Conservation (phyloP, 2,329 filamentous ascomycete genomes). For the Microdochium nivale region DNA sequence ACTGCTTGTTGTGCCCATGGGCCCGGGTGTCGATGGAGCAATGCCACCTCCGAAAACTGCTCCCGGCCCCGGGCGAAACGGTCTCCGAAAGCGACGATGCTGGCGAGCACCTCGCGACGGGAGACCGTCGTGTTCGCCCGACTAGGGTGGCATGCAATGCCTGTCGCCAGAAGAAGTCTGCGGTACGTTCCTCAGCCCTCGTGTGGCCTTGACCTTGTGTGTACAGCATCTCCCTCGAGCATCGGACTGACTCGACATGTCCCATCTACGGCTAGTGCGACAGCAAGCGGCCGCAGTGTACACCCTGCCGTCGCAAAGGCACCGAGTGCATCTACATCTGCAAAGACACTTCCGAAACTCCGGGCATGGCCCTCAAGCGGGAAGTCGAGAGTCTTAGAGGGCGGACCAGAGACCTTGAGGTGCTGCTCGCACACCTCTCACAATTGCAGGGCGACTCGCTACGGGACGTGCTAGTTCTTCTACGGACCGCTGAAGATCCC, state of each 20-base stretch:
- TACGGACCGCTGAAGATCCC: neutral
- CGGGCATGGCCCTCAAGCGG: neutral
- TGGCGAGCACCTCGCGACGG: neutral
- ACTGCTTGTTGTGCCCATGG: neutral
- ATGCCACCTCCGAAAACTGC: neutral
- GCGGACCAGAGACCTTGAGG: neutral
- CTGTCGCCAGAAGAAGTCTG: neutral
- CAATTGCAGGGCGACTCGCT: neutral
- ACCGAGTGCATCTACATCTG: neutral
- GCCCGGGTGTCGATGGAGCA: neutral
- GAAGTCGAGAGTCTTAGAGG: neutral
- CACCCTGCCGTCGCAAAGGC: neutral
- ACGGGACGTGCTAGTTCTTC: neutral
- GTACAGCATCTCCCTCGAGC: neutral
- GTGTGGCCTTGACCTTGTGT: neutral
- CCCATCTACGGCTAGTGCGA: neutral
- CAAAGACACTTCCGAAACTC: neutral
- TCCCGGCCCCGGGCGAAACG: neutral
- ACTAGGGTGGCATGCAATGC: neutral
- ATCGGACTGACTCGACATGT: neutral
- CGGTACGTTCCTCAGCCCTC: neutral
- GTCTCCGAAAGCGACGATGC: neutral
- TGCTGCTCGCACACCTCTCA: neutral
- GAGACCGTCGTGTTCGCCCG: neutral
- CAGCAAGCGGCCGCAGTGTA: neutral